phyloP scores from a whole-genome alignment of 2,329 filamentous ascomycete species.

The Trichoderma pleuroti region DNA sequence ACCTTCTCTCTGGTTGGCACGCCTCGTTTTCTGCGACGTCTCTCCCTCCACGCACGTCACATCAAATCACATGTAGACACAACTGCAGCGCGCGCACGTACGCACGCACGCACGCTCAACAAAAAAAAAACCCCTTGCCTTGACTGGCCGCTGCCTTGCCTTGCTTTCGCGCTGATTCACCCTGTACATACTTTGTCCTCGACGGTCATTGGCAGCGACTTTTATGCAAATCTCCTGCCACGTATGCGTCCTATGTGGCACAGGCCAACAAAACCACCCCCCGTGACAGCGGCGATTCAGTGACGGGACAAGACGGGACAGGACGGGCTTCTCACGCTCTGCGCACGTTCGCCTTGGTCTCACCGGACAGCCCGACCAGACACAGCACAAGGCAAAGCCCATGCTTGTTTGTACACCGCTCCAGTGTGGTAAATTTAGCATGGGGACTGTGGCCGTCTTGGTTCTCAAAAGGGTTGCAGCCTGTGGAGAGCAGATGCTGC shows the following conservation, averaged over 20 bases:
- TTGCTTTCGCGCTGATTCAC: not conserved
- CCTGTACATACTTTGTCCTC: not conserved
- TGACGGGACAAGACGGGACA: too few species aligned
- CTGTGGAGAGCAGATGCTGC: not conserved
- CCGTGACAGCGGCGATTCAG: not conserved
- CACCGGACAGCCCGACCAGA: not conserved
- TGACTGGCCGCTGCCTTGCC: not conserved
- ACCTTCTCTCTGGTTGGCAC: not conserved
- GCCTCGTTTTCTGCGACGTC: not conserved
- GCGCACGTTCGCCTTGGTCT: not conserved
- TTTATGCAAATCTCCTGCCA: not conserved
- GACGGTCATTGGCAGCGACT: not conserved
- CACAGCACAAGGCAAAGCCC: not conserved
- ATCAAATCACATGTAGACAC: not conserved
- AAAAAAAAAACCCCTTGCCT: not conserved
- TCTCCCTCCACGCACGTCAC: not conserved
- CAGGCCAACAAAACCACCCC: not conserved
- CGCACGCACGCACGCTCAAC: not conserved
- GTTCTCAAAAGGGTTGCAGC: not conserved
- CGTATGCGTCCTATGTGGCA: constrained; percentile 4
- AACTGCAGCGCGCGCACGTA: not conserved
- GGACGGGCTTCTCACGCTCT: not conserved
- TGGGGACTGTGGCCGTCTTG: not conserved
- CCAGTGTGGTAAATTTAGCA: not conserved
- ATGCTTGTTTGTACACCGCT: not conserved